Evolutionary conservation across 345 rosid species (phyloP).

Genomic region (Trapa bicornis): DNA sequence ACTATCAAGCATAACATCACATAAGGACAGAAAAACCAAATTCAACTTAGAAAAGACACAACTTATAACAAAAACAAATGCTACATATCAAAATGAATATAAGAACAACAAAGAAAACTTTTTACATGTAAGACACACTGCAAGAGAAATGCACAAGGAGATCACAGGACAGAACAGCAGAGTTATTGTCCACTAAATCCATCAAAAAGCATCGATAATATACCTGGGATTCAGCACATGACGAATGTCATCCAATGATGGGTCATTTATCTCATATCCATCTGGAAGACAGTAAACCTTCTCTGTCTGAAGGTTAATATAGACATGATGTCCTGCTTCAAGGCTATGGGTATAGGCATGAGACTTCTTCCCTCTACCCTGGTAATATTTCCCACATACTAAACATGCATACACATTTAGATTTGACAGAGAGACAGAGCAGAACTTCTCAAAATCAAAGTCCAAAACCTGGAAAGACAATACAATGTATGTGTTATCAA

Average conservation of each 20-base stretch:
- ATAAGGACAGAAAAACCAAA: not conserved
- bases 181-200: not conserved
- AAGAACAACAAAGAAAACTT: not conserved
- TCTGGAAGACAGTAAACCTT: constrained; percentile 97
- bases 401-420: constrained; percentile 91
- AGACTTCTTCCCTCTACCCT: constrained; percentile 90
- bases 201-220: not conserved
- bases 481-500: not conserved
- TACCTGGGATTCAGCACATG: constrained; percentile 92
- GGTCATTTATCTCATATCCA: constrained; percentile 87
- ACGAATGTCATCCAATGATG: constrained; percentile 89
- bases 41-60: not conserved
- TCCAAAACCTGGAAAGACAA: constrained; percentile 55
- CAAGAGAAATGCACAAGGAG: no score
- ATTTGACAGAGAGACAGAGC: constrained; percentile 81
- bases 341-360: constrained; percentile 97
- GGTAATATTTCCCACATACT: constrained; percentile 92
- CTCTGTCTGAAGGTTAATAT: constrained; percentile 80
- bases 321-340: constrained; percentile 95
- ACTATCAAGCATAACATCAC: constrained; percentile 2
- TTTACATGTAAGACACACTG: no score
- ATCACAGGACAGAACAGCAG: not conserved
- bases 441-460: constrained; percentile 95
- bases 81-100: not conserved
- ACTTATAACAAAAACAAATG: not conserved